A percentile compares a stretch with the other conserved stretches of the same genome.
phyloP scores from a whole-genome alignment of 192 early-diverging fungal species.

The Geranomyces michiganensis region DNA sequence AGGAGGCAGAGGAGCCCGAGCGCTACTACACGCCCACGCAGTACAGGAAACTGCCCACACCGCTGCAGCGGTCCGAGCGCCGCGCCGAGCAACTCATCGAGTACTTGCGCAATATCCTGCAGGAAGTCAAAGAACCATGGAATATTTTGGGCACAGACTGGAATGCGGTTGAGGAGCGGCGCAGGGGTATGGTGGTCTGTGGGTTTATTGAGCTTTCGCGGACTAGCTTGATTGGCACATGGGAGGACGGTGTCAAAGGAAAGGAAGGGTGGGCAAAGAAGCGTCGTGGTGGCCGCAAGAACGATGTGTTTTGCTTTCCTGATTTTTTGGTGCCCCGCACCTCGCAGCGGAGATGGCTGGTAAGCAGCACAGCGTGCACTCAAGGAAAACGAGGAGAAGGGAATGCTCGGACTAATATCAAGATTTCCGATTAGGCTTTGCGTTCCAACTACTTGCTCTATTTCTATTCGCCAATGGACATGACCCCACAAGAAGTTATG shows the following conservation, averaged over 20 bases:
- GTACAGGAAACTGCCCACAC: conserved; percentile 3
- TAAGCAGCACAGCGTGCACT: not conserved
- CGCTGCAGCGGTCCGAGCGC: not conserved
- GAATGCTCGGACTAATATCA: too few species aligned
- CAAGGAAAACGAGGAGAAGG: too few species aligned
- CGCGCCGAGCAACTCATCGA: conserved; percentile 22
- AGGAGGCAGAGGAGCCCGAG: not conserved
- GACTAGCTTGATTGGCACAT: conserved; percentile 32
- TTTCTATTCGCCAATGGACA: conserved; percentile 34
- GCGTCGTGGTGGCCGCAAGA: conserved; percentile 34
- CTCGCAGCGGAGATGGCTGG: conserved; percentile 28
- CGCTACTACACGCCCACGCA: conserved; percentile 4
- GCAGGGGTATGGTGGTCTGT: conserved; percentile 29
- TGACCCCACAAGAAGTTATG: conserved; percentile 34
- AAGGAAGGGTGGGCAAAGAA: conserved; percentile 39
- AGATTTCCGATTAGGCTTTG: too few species aligned
- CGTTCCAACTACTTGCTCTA: conserved; percentile 38
- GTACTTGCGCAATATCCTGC: conserved; percentile 23
- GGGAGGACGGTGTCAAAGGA: conserved; percentile 31
- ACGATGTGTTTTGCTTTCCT: conserved; percentile 38
- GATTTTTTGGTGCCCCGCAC: conserved; percentile 35
- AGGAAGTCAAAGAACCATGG: conserved; percentile 34
- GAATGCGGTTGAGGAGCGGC: conserved; percentile 29
- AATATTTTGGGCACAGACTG: conserved; percentile 21
- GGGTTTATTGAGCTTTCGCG: conserved; percentile 37